Base-by-base conservation (phyloP, 2,329 filamentous ascomycete genomes). In the Diaporthe batatas region DNA sequence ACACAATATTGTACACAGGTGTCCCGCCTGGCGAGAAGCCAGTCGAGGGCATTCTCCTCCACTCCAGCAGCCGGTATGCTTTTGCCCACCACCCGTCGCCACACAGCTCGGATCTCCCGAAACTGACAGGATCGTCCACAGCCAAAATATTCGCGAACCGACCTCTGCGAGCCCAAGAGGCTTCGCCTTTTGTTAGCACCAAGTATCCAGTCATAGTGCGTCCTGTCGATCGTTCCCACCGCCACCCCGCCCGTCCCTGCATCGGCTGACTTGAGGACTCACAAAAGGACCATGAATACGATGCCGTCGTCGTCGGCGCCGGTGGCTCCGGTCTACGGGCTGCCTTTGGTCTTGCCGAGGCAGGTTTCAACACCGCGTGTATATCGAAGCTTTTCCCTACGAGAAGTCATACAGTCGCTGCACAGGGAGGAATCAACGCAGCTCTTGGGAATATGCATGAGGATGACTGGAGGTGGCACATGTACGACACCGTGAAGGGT, bases 381-480 rank as follows among this genome's bases (percentile, higher is more conserved):
- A 95, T 96, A 84, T 91, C 89, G 62, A 96, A 96, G 88, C 91
- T 96, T 74, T 96, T 96, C 87, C 94, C 94, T 65, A 96, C 94
- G 68, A 89, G 94, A 88, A 92, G 90, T 82, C 94, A 96, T 84
- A 96, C 94, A 11, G 94, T 96, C 79, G 94, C 94, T 73, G 91
- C 91, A 53, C 91, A 93, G 84, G 94, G 94, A 81, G 94, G 94
- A 80, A 96, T 96, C 88, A 96, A 96, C 83, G 94, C 94, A 72
- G 94, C 94, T 68, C 88, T 96, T 72, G 94, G 94, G 81, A 98
- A 97, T 87, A 98, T 98, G 95, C 95, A 98, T 89, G 91, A 96
- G 87, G 95, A 98, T 81, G 95, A 98, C 86, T 98, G 95, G 95
- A 92, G 95, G 88, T 98, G 95, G 95, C 95, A 98, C 86, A 98